phyloP scores from a whole-genome alignment of 352 stramenopile species.

The Globisporangium cederbergense region DNA sequence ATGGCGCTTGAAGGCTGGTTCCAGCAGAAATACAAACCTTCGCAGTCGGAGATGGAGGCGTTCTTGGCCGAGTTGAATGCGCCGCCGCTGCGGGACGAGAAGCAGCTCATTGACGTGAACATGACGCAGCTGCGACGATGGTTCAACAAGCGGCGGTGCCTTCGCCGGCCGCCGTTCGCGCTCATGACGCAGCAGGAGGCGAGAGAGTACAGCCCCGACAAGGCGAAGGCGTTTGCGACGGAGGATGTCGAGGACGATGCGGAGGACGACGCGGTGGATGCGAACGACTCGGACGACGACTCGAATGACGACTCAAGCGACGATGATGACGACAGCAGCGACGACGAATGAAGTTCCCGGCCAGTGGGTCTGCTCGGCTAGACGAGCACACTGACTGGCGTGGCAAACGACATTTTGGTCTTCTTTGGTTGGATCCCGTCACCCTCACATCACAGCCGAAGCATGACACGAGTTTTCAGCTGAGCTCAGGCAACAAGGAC shows the following conservation, averaged over 20 bases:
- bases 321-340: slow-evolving; percentile 25
- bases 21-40: slow-evolving; percentile 86
- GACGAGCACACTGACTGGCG: slow-evolving; percentile 13
- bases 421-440: not conserved
- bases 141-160: slow-evolving; percentile 86
- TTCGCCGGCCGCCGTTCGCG: slow-evolving; percentile 74
- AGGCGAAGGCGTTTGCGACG: slow-evolving; percentile 11
- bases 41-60: slow-evolving; percentile 72
- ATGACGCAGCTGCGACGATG: slow-evolving; percentile 83
- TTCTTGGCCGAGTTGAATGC: slow-evolving; percentile 70
- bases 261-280: slow-evolving; percentile 26
- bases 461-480: not conserved
- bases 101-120: slow-evolving; percentile 77
- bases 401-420: not conserved
- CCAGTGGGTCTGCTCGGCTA: slow-evolving; percentile 13
- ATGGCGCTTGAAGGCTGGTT: slow-evolving; percentile 80
- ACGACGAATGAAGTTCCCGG: slow-evolving; percentile 16
- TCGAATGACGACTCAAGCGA: slow-evolving; percentile 52
- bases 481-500: not conserved
- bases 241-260: slow-evolving; percentile 15
- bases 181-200: slow-evolving; percentile 80
- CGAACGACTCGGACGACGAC: slow-evolving; percentile 26
- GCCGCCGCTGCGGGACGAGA: slow-evolving; percentile 67
- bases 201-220: slow-evolving; percentile 54
- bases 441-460: not conserved